phyloP scores from a whole-genome alignment of 768 basidiomycete genomes.

The Boletus pseudo-olivaceus region DNA sequence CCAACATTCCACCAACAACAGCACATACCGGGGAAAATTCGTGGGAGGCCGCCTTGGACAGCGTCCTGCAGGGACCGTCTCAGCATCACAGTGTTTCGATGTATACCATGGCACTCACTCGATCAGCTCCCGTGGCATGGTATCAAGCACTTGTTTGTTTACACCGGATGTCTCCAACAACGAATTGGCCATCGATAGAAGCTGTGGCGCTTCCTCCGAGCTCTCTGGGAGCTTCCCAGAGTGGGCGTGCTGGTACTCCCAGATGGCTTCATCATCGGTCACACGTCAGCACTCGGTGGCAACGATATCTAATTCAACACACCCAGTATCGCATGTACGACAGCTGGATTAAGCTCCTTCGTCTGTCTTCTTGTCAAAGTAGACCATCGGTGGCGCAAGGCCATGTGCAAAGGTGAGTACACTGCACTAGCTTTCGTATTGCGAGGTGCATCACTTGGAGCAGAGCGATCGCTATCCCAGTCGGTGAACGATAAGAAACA shows the following conservation, averaged over 20 bases:
- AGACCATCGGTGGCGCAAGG: constrained; percentile 68
- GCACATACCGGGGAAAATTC: constrained; percentile 95
- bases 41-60: constrained; percentile 65
- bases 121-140: constrained; percentile 55
- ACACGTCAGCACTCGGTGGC: constrained; percentile 12
- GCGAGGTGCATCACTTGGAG: constrained; percentile 54
- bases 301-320: constrained; percentile 11
- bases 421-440: constrained; percentile 54
- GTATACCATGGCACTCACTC: constrained; percentile 41
- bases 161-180: constrained; percentile 62
- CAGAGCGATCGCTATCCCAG: constrained; percentile 56
- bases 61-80: constrained; percentile 46
- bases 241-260: constrained; percentile 73
- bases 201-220: constrained; percentile 45
- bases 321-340: constrained; percentile 75
- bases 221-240: constrained; percentile 55
- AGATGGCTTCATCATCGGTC: constrained; percentile 52
- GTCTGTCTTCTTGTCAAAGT: constrained; percentile 69
- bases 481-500: constrained; percentile 2
- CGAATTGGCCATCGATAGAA: constrained; percentile 61
- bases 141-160: constrained; percentile 60
- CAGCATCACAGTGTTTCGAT: not conserved
- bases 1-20: constrained; percentile 90
- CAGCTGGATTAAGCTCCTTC: constrained; percentile 76
- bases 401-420: constrained; percentile 63